Percentiles rank a stretch among this genome's conserved stretches.
These are phyloP conservation scores for Trichosanthes cucumerina DNA, from an alignment of 306 rosid genomes.

Conservation along the genomic window DNA sequence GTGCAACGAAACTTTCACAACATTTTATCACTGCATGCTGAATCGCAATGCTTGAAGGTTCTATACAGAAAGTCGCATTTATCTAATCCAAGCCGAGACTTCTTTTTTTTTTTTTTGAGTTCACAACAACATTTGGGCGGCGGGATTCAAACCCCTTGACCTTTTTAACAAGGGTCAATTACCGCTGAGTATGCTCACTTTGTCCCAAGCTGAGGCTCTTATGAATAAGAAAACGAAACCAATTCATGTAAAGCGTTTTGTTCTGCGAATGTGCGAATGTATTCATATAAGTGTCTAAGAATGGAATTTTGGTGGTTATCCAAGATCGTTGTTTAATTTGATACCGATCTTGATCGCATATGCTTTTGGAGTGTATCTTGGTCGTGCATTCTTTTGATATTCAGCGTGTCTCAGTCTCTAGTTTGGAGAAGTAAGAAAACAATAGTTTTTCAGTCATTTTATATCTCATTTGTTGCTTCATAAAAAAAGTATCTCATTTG, in stretches of 20 bases:
- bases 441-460: neutral
- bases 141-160: too few species aligned
- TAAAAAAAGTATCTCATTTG: neutral
- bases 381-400: neutral
- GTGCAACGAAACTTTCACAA: neutral
- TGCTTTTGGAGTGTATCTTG: neutral
- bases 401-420: neutral
- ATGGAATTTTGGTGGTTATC: neutral
- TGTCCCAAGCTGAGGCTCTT: too few species aligned
- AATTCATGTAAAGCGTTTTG: neutral
- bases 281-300: neutral
- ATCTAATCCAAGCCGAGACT: neutral
- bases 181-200: too few species aligned
- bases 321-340: neutral
- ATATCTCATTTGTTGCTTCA: neutral
- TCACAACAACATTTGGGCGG: too few species aligned
- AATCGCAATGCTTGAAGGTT: neutral
- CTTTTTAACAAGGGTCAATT: too few species aligned
- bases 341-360: neutral
- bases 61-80: neutral
- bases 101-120: too few species aligned
- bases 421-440: neutral
- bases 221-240: neutral
- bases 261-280: neutral
- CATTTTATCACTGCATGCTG: neutral